phyloP scores from a whole-genome alignment of 148 eudicot species.

The Silene uniflora region DNA sequence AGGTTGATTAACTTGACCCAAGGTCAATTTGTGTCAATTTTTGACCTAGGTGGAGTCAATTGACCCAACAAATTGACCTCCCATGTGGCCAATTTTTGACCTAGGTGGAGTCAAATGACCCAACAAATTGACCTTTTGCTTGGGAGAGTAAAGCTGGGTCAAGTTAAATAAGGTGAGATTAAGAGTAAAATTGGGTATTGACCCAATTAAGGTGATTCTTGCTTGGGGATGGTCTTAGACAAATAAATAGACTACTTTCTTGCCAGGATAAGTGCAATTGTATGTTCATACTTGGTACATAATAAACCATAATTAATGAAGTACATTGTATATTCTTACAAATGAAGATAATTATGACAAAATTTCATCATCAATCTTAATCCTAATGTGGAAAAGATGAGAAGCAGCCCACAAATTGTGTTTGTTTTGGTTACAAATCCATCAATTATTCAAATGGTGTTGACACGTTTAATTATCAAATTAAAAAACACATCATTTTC shows the following conservation, averaged over 20 bases:
- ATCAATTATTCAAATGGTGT: neutral
- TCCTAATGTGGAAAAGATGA: neutral
- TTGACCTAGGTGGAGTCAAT: too few species aligned
- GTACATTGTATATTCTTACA: neutral
- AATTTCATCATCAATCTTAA: neutral
- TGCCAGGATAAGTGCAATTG: neutral
- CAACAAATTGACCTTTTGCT: too few species aligned
- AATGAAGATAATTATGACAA: neutral
- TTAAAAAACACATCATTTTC: neutral
- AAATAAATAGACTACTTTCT: neutral
- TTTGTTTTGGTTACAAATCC: neutral
- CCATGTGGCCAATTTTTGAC: too few species aligned
- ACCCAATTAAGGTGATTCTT: too few species aligned
- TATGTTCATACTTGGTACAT: neutral
- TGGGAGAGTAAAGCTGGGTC: too few species aligned
- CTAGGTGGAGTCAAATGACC: too few species aligned
- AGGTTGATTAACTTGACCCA: too few species aligned
- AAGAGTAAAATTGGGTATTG: too few species aligned
- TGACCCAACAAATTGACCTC: too few species aligned
- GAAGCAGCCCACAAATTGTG: neutral
- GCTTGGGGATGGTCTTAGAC: too few species aligned
- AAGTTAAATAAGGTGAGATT: too few species aligned
- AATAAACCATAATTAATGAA: neutral
- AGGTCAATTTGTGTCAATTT: too few species aligned
- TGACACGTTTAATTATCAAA: neutral